Evolutionary conservation across 805 yeast species (phyloP).

Genomic region (Candida saitoana): DNA sequence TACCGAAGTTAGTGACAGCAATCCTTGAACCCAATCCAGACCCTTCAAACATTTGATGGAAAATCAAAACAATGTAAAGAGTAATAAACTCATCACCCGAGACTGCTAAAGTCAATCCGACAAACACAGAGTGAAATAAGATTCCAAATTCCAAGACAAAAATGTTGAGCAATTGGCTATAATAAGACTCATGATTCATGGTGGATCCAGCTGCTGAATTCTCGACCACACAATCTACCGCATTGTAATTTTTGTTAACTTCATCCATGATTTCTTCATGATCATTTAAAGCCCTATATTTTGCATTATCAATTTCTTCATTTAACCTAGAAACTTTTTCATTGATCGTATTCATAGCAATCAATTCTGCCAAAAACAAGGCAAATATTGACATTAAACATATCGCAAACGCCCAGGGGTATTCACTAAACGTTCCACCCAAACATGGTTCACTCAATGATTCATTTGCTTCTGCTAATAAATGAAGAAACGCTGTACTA

Average conservation of each 20-base stretch:
- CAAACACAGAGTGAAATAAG: constrained; percentile 76
- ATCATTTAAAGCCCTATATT: no score
- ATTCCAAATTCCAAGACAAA: constrained; percentile 73
- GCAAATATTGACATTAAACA: constrained; percentile 47
- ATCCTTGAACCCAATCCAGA: constrained; percentile 76
- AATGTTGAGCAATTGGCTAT: constrained; percentile 46
- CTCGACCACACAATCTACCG: neutral
- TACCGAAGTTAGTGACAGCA: constrained; percentile 21
- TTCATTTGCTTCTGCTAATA: constrained; percentile 65
- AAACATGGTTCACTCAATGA: constrained; percentile 55
- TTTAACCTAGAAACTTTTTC: constrained; percentile 17
- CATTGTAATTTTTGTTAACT: constrained; percentile 1
- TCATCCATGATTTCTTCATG: constrained; percentile 6
- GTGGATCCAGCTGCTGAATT: no score
- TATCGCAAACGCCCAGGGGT: constrained; percentile 55
- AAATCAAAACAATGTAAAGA: constrained; percentile 63
- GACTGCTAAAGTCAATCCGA: constrained; percentile 74
- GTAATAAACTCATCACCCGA: constrained; percentile 73
- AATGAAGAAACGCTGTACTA: constrained; percentile 76
- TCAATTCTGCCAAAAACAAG: constrained; percentile 49
- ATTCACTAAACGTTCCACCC: constrained; percentile 51
- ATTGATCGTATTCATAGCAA: constrained; percentile 46
- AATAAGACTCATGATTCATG: constrained; percentile 44
- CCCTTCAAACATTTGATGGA: constrained; percentile 84
- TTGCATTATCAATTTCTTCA: constrained; percentile 46